Conservation (phyloP, 805 yeast genomes). For the Komagataella ulmi region DNA sequence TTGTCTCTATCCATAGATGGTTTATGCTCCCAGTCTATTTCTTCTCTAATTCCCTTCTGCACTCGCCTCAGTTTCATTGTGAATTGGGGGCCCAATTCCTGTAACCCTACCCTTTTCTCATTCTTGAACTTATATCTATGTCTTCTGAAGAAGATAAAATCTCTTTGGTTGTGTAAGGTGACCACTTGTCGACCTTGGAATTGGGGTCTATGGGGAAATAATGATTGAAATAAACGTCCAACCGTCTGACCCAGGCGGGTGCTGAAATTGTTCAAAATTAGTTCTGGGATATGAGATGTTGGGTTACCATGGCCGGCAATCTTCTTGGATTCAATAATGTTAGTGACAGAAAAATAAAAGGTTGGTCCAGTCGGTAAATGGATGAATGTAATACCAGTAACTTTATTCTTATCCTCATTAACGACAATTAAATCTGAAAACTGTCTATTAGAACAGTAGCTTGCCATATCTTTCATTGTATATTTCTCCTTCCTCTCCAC, state of each 20-base stretch:
- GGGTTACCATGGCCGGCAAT: conserved; percentile 85
- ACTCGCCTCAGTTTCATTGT: conserved; percentile 79
- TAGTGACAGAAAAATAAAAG: conserved; percentile 75
- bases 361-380: conserved; percentile 96
- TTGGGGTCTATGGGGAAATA: conserved; percentile 90
- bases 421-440: conserved; percentile 81
- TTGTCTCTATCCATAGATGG: conserved; percentile 96
- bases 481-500: conserved; percentile 80
- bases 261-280: conserved; percentile 81
- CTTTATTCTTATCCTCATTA: conserved; percentile 87
- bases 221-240: conserved; percentile 80
- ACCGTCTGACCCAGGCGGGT: conserved; percentile 90
- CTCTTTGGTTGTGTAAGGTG: conserved; percentile 93
- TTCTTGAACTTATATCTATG: conserved; percentile 84
- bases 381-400: conserved; percentile 84
- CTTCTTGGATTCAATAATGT: conserved; percentile 59
- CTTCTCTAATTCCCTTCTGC: conserved; percentile 86
- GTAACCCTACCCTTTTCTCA: conserved; percentile 88
- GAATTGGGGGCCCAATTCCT: conserved; percentile 94
- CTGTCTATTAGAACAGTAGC: conserved; percentile 67
- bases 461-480: conserved; percentile 76
- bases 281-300: conserved; percentile 84
- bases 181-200: conserved; percentile 92
- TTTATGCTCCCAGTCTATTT: conserved; percentile 91
- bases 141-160: conserved; percentile 87